A percentile compares a stretch with the other conserved stretches of the same genome.
phyloP scores from a whole-genome alignment of 352 stramenopile genomes.

The Phytophthora lateralis region DNA sequence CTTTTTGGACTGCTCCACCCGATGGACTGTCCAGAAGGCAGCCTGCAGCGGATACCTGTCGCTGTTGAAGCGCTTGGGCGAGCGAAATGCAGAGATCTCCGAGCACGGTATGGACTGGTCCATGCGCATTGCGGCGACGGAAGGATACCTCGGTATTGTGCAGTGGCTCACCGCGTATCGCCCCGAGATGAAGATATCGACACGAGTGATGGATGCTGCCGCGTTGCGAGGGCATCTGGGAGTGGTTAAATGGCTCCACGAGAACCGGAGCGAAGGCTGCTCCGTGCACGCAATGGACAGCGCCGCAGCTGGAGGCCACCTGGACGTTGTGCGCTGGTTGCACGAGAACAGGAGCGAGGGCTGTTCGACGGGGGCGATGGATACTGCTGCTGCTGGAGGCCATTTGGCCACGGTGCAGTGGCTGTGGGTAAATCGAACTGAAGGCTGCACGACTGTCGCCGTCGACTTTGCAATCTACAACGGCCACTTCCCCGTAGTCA shows the following conservation, averaged over 20 bases:
- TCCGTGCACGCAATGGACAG: constrained; percentile 64
- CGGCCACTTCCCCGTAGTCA: constrained; percentile 63
- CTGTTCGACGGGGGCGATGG: constrained; percentile 67
- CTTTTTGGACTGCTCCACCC: constrained; percentile 57
- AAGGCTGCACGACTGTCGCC: constrained; percentile 71
- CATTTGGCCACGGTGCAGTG: constrained; percentile 60
- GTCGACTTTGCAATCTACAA: constrained; percentile 76
- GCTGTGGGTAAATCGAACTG: constrained; percentile 54
- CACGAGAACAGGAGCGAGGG: constrained; percentile 59
- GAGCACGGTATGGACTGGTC: constrained; percentile 64
- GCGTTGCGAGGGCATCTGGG: constrained; percentile 60
- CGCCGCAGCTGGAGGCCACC: constrained; percentile 56
- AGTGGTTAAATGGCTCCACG: constrained; percentile 65
- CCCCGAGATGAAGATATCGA: constrained; percentile 38
- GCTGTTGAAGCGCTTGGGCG: constrained; percentile 49
- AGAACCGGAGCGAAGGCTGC: constrained; percentile 61
- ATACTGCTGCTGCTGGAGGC: constrained; percentile 57
- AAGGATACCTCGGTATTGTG: constrained; percentile 43
- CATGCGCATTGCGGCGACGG: constrained; percentile 50
- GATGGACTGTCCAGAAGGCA: constrained; percentile 63
- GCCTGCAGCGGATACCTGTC: constrained; percentile 53
- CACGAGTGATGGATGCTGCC: constrained; percentile 68
- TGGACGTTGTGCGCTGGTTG: constrained; percentile 62
- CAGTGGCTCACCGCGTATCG: constrained; percentile 47
- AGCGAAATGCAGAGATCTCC: constrained; percentile 42